A percentile compares a stretch with the other conserved stretches of the same genome.
Conservation (phyloP, 2,329 filamentous ascomycete species). For the Aspergillus jensenii region DNA sequence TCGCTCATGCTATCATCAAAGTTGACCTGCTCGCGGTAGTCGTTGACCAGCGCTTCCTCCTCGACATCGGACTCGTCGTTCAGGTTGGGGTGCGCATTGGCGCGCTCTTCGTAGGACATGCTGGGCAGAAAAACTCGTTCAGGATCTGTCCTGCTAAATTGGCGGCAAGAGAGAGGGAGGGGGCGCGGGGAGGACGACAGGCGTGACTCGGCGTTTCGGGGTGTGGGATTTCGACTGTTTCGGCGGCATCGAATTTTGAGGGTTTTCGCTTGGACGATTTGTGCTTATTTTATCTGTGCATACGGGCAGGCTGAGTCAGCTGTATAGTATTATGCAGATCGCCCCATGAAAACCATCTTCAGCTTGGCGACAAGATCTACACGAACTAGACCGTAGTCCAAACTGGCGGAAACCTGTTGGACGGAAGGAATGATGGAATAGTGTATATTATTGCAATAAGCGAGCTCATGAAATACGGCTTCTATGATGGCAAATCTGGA, state of each 20-base stretch:
- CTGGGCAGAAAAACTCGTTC: constrained; percentile 24
- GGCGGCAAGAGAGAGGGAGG: constrained; percentile 21
- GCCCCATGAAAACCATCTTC: not conserved
- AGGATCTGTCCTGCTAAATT: constrained; percentile 18
- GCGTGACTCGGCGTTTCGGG: constrained; percentile 31
- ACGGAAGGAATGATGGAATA: too few species aligned
- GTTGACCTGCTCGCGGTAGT: constrained; percentile 95
- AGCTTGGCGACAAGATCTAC: too few species aligned
- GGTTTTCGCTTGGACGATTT: constrained; percentile 46
- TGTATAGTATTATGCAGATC: constrained; percentile 11
- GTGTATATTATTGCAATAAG: too few species aligned
- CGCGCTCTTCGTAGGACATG: constrained; percentile 48
- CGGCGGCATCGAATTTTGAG: constrained; percentile 45
- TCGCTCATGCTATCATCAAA: constrained; percentile 86
- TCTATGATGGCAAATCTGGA: not conserved
- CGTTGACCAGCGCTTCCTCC: constrained; percentile 91
- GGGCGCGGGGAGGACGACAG: constrained; percentile 24
- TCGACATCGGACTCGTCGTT: constrained; percentile 90
- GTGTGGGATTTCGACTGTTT: constrained; percentile 35
- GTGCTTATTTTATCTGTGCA: constrained; percentile 48
- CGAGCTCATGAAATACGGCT: not conserved
- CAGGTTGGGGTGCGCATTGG: constrained; percentile 43
- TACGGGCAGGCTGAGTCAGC: constrained; percentile 32
- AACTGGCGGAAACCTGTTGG: too few species aligned
- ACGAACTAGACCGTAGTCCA: too few species aligned